Evolutionary conservation across 192 early-diverging fungal species (phyloP).

Genomic region (Irineochytrium annulatum): DNA sequence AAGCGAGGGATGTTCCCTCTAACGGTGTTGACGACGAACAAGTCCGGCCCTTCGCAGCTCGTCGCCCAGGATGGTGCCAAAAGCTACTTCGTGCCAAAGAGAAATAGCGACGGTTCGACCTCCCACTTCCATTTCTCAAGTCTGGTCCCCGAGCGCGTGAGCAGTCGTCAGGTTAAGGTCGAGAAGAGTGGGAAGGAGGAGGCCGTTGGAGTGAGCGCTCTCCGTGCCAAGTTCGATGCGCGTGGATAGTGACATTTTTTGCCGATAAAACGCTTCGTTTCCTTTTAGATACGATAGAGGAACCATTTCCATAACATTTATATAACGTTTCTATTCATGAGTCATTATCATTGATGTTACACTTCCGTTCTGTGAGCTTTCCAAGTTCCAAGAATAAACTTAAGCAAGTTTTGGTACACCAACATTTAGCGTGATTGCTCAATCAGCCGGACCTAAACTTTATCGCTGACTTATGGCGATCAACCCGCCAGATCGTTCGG

Average conservation of each 20-base stretch:
- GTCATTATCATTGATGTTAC: too few relatives aligned
- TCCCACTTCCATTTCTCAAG: background rate
- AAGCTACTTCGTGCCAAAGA: conserved; percentile 12
- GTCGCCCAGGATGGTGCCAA: conserved; percentile 24
- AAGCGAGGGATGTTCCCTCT: conserved; percentile 51
- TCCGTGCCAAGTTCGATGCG: background rate
- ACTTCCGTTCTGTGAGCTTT: too few relatives aligned
- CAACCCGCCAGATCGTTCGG: background rate
- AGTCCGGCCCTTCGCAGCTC: conserved; percentile 42
- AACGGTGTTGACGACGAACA: conserved; percentile 40
- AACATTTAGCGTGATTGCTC: too few relatives aligned
- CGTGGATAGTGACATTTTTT: too few relatives aligned
- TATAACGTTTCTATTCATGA: too few relatives aligned
- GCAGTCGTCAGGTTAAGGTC: too few relatives aligned
- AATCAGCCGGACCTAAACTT: too few relatives aligned
- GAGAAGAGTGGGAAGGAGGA: background rate
- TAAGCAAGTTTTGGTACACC: too few relatives aligned
- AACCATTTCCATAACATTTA: too few relatives aligned
- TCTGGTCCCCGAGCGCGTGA: background rate
- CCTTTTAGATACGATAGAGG: background rate
- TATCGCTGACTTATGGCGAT: too few relatives aligned
- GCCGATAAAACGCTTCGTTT: too few relatives aligned
- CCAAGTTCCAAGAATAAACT: too few relatives aligned
- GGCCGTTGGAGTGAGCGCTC: background rate
- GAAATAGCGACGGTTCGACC: background rate